phyloP scores from a whole-genome alignment of 495 filamentous ascomycete species.

The Hypomontagnella submonticulosa region DNA sequence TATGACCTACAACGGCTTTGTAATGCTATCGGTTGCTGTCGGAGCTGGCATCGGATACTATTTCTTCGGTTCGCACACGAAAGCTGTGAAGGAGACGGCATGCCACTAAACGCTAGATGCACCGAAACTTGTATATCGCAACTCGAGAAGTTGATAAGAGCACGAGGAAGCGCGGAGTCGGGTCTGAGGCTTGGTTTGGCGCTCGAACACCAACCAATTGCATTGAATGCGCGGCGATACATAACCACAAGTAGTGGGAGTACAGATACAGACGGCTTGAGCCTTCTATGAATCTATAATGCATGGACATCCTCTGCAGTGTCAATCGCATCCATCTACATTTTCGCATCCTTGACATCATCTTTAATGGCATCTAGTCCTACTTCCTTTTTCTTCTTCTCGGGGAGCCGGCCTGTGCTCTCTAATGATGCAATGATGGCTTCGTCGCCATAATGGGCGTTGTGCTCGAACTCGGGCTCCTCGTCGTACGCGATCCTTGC shows the following conservation, averaged over 20 bases:
- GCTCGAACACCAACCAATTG: conserved; percentile 1
- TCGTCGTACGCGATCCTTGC: conserved; percentile 82
- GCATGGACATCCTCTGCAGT: conserved; percentile 12
- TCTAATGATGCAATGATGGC: conserved; percentile 71
- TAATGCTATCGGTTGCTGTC: conserved; percentile 91
- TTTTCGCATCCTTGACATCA: conserved; percentile 67
- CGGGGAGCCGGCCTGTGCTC: conserved; percentile 68
- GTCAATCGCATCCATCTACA: conserved; percentile 48
- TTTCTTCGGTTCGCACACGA: conserved; percentile 75
- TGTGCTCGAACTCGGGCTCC: conserved; percentile 86
- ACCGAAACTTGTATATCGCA: not conserved
- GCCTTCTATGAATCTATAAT: conserved; percentile 40
- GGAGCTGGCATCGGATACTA: conserved; percentile 92
- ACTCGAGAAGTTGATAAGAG: not conserved
- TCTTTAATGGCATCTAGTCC: conserved; percentile 68
- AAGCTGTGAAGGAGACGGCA: conserved; percentile 82
- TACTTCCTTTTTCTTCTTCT: conserved; percentile 59
- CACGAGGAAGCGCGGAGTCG: conserved; percentile 1
- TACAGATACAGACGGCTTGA: conserved; percentile 38
- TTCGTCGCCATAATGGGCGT: conserved; percentile 84
- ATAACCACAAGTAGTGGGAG: conserved; percentile 5
- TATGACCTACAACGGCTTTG: conserved; percentile 99
- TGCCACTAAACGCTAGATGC: conserved; percentile 73
- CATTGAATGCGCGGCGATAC: not conserved
- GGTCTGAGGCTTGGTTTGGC: not conserved